Percentiles rank a stretch among this genome's conserved stretches.
Conservation (phyloP, 108 stramenopile species). For the Conticribra weissflogii region DNA sequence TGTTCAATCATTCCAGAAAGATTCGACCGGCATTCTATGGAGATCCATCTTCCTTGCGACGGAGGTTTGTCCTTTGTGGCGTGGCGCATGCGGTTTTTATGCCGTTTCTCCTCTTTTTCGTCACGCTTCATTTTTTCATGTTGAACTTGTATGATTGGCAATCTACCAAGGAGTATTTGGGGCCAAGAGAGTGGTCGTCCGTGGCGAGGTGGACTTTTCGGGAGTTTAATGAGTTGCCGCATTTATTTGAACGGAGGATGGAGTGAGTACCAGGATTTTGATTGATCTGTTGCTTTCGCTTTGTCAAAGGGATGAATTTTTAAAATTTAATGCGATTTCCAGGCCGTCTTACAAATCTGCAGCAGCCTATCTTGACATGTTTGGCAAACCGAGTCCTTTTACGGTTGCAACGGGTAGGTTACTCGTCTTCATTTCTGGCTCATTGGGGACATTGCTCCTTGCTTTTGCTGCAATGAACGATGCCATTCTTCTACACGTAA, state of each 20-base stretch:
- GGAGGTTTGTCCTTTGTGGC: slow-evolving; percentile 86
- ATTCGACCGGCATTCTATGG: slow-evolving; percentile 87
- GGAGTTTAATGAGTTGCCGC: slow-evolving; percentile 96
- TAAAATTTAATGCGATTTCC: neutral
- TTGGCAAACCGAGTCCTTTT: slow-evolving; percentile 76
- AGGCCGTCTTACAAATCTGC: slow-evolving; percentile 85
- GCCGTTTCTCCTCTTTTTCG: slow-evolving; percentile 94
- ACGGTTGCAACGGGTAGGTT: slow-evolving; percentile 74
- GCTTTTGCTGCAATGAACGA: slow-evolving; percentile 91
- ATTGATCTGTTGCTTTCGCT: neutral
- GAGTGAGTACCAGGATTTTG: slow-evolving; percentile 20
- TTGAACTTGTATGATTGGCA: slow-evolving; percentile 94
- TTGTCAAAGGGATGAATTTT: no score
- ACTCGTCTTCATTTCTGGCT: slow-evolving; percentile 91
- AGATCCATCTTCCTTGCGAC: slow-evolving; percentile 74
- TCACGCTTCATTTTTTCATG: slow-evolving; percentile 92
- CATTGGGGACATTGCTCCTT: slow-evolving; percentile 90
- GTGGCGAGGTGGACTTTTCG: slow-evolving; percentile 92
- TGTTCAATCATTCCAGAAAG: slow-evolving; percentile 95
- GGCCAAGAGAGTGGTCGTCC: slow-evolving; percentile 90
- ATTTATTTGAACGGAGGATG: slow-evolving; percentile 85
- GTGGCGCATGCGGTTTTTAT: slow-evolving; percentile 88
- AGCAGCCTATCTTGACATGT: slow-evolving; percentile 83
- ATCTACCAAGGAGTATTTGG: slow-evolving; percentile 87
- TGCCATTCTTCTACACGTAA: slow-evolving; percentile 91